Evolutionary conservation across 306 rosid species (phyloP).

Genomic region (Calophaca sinica): DNA sequence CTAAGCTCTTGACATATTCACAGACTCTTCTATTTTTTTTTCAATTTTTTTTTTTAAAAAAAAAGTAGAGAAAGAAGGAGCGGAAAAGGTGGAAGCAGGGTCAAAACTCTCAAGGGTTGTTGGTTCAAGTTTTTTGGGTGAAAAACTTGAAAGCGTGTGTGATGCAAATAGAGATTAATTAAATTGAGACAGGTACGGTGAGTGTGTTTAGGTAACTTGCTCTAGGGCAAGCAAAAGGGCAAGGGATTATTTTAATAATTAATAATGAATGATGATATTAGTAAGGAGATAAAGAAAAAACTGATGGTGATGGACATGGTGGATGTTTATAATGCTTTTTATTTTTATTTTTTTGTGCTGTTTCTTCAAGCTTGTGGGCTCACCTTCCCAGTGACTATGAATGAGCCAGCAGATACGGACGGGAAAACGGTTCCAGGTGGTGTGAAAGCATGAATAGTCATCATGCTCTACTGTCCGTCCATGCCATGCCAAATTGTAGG

Average conservation of each 20-base stretch:
- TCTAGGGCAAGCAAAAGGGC: too few species aligned
- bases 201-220: constrained; percentile 29
- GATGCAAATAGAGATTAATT: constrained; percentile 4
- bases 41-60: neutral
- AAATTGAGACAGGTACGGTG: neutral
- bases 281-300: too few species aligned
- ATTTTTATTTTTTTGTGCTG: too few species aligned
- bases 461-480: neutral
- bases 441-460: neutral
- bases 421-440: neutral
- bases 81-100: constrained; percentile 26
- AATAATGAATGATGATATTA: too few species aligned
- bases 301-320: too few species aligned
- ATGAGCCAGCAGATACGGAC: neutral
- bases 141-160: constrained; percentile 13
- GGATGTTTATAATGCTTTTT: too few species aligned
- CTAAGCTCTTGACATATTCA: constrained; percentile 47
- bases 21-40: neutral
- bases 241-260: too few species aligned
- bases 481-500: neutral
- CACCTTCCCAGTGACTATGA: constrained; percentile 11
- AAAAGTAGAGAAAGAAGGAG: neutral
- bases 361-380: neutral
- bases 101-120: constrained; percentile 15
- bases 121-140: neutral